Evolutionary conservation across 2,329 filamentous ascomycete genomes (phyloP).

Genomic region (Fusarium floridanum): DNA sequence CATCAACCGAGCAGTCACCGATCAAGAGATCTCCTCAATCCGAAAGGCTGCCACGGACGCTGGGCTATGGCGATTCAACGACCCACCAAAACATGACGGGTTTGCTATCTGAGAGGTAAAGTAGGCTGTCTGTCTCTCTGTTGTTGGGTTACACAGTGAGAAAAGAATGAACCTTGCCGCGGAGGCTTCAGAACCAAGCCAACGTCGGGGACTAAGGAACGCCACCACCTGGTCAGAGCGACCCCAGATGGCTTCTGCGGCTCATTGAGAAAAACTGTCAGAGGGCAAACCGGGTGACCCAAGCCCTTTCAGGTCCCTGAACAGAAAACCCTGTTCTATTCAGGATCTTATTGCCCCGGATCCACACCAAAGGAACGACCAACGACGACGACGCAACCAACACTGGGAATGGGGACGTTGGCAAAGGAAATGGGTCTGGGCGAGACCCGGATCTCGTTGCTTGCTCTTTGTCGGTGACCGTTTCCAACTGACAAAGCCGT

Average conservation of each 20-base stretch:
- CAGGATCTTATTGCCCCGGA: slow-evolving; percentile 10
- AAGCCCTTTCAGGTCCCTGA: slow-evolving; percentile 20
- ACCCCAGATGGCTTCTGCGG: slow-evolving; percentile 16
- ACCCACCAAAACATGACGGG: slow-evolving; percentile 67
- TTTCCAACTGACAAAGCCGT: slow-evolving; percentile 41
- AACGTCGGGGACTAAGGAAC: slow-evolving; percentile 25
- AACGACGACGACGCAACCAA: slow-evolving; percentile 21
- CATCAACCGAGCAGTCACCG: slow-evolving; percentile 74
- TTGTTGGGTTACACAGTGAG: slow-evolving; percentile 18
- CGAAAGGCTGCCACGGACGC: slow-evolving; percentile 76
- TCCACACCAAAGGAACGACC: slow-evolving; percentile 24
- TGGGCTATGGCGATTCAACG: slow-evolving; percentile 84
- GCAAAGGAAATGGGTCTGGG: slow-evolving; percentile 11
- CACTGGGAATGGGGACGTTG: slow-evolving; percentile 15
- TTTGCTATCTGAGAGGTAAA: slow-evolving; percentile 60
- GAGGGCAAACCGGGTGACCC: slow-evolving; percentile 11
- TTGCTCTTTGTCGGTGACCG: slow-evolving; percentile 30
- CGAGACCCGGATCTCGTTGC: slow-evolving; percentile 27
- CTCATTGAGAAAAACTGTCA: slow-evolving; percentile 14
- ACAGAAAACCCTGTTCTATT: slow-evolving; percentile 17
- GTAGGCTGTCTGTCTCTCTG: slow-evolving; percentile 19
- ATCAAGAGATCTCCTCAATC: slow-evolving; percentile 75
- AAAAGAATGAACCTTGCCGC: slow-evolving; percentile 10
- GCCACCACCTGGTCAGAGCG: slow-evolving; percentile 29
- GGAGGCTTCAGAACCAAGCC: slow-evolving; percentile 30